phyloP scores from a whole-genome alignment of 345 rosid species.

The Toxicodendron radicans region DNA sequence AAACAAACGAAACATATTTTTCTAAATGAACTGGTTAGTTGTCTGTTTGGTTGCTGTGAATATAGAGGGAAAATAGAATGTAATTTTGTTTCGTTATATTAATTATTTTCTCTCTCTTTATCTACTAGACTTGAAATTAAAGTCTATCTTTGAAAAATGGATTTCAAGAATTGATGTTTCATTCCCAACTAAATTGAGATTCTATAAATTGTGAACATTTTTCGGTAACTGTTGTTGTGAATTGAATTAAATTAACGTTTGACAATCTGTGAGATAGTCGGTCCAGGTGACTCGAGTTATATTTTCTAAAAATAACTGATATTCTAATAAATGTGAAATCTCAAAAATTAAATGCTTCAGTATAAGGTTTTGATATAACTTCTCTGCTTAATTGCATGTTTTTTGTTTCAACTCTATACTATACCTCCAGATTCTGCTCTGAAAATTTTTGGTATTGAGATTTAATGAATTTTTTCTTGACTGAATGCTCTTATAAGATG shows the following conservation, averaged over 20 bases:
- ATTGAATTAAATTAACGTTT: background rate
- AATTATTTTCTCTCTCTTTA: too few relatives aligned
- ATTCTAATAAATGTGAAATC: background rate
- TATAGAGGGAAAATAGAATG: background rate
- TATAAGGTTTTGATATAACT: background rate
- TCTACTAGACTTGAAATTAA: background rate
- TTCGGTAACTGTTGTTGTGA: background rate
- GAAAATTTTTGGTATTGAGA: background rate
- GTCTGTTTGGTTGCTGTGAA: slow-evolving; percentile 9
- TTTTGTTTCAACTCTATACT: slow-evolving; percentile 8
- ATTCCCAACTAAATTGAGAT: background rate
- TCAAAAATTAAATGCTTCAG: background rate
- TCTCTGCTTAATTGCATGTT: background rate
- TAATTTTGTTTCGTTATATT: background rate
- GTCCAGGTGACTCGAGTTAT: background rate
- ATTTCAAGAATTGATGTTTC: background rate
- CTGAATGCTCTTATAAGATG: background rate
- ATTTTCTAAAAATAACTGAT: background rate
- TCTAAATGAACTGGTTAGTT: background rate
- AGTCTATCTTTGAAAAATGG: background rate
- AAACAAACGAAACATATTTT: background rate
- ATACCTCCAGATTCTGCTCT: background rate
- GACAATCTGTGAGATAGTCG: background rate
- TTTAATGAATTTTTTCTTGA: background rate
- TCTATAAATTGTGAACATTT: background rate